Conservation (phyloP, 1,284 basidiomycete species). For the Tetrapyrgos nigripes region DNA sequence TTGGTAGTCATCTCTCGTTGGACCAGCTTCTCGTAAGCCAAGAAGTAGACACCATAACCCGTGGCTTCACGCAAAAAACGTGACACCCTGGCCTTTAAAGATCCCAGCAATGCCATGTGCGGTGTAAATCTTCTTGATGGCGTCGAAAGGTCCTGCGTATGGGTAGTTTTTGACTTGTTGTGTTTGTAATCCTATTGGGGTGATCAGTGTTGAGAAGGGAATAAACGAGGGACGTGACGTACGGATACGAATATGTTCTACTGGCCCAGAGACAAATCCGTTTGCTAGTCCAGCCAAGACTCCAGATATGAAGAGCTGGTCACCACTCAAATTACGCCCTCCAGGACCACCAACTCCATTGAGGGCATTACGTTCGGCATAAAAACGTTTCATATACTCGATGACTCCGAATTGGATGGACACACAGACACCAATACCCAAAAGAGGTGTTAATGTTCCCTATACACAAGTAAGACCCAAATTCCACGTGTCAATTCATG, state of each 20-base stretch:
- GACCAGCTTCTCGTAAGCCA: constrained; percentile 92
- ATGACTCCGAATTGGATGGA: constrained; percentile 97
- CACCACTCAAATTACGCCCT: constrained; percentile 61
- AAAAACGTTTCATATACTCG: constrained; percentile 89
- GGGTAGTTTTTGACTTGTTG: constrained; percentile 77
- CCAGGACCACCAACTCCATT: constrained; percentile 63
- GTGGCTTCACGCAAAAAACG: constrained; percentile 86
- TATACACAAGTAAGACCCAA: constrained; percentile 35
- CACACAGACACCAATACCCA: constrained; percentile 95
- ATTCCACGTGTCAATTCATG: constrained; percentile 3
- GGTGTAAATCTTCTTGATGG: constrained; percentile 81
- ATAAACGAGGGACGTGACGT: constrained; percentile 38
- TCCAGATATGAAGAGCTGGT: constrained; percentile 82
- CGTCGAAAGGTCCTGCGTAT: constrained; percentile 88
- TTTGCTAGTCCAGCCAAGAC: constrained; percentile 90
- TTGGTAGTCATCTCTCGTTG: constrained; percentile 81
- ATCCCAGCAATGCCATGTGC: constrained; percentile 83
- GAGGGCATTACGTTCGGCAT: constrained; percentile 65
- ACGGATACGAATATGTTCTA: constrained; percentile 98
- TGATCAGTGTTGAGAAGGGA: constrained; percentile 15
- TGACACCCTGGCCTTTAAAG: constrained; percentile 93
- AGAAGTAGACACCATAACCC: constrained; percentile 91
- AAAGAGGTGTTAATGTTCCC: constrained; percentile 92
- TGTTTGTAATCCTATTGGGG: constrained; percentile 79
- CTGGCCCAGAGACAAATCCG: constrained; percentile 91